Percentiles rank a stretch among this genome's conserved stretches.
These are phyloP conservation scores for Moesziomyces sp. DNA, from an alignment of 1,284 basidiomycete species.

Conservation along the genomic window DNA sequence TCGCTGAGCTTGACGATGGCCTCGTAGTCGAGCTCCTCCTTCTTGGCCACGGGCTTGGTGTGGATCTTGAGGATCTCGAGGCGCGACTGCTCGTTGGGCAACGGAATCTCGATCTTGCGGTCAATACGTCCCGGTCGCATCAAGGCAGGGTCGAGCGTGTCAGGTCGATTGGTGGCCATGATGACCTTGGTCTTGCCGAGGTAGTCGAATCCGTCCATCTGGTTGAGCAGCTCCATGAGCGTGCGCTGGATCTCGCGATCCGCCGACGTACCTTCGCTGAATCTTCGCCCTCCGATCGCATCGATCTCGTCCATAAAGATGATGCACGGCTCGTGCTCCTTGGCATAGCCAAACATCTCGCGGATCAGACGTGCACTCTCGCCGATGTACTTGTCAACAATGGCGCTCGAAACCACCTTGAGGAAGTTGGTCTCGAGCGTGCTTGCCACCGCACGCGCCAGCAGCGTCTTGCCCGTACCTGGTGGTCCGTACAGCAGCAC, in stretches of 20 bases:
- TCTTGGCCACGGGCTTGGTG: conserved; percentile 86
- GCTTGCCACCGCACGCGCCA: conserved; percentile 94
- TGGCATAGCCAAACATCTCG: conserved; percentile 98
- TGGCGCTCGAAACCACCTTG: conserved; percentile 98
- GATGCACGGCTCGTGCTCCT: conserved; percentile 94
- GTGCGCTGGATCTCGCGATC: conserved; percentile 99
- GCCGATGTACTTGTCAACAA: conserved; percentile 99
- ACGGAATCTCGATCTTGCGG: conserved; percentile 96
- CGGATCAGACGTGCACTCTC: conserved; percentile 92
- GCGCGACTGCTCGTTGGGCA: conserved; percentile 94
- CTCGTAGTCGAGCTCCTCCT: conserved; percentile 73
- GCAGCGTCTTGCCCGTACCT: conserved; percentile 94
- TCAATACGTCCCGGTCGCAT: conserved; percentile 95
- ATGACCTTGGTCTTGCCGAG: conserved; percentile 96
- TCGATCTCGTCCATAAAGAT: conserved; percentile 99
- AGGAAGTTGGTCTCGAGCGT: conserved; percentile 97
- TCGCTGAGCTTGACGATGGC: conserved; percentile 78
- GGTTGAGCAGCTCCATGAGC: conserved; percentile 98
- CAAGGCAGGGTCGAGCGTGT: conserved; percentile 93
- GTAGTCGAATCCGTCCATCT: conserved; percentile 99
- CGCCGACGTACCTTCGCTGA: conserved; percentile 97
- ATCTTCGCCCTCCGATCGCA: conserved; percentile 75
- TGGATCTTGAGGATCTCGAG: conserved; percentile 99
- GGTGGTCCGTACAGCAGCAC: conserved; percentile 83
- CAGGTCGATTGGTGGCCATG: conserved; percentile 74